phyloP scores from a whole-genome alignment of 1,284 basidiomycete species.

The Cutaneotrichosporon mucoides region DNA sequence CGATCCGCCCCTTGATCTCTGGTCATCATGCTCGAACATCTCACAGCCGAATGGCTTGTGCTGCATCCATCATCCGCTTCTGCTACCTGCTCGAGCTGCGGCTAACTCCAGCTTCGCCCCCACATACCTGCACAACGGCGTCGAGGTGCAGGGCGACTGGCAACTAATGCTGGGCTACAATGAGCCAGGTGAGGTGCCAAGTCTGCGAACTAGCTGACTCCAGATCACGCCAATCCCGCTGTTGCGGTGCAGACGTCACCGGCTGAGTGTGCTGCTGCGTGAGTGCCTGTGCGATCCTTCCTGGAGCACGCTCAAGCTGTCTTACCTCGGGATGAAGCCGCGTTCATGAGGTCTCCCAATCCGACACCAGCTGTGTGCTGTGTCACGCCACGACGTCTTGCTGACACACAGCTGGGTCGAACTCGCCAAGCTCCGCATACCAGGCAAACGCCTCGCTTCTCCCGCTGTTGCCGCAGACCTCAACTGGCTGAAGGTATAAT shows the following conservation, averaged over 20 bases:
- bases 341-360: too few species aligned
- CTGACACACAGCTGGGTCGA: constrained; percentile 29
- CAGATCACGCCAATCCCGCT: constrained; percentile 32
- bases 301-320: too few species aligned
- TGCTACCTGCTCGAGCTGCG: too few species aligned
- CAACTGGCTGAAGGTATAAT: constrained; percentile 34
- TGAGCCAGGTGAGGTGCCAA: constrained; percentile 40
- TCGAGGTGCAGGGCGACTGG: constrained; percentile 29
- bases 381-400: neutral
- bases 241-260: constrained; percentile 27
- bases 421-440: constrained; percentile 27
- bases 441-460: constrained; percentile 31
- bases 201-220: constrained; percentile 10
- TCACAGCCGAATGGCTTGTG: too few species aligned
- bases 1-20: too few species aligned
- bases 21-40: too few species aligned
- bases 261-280: constrained; percentile 30
- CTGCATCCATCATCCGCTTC: too few species aligned
- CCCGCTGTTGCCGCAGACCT: constrained; percentile 36
- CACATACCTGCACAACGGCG: constrained; percentile 30
- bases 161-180: constrained; percentile 40
- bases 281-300: neutral
- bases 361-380: too few species aligned
- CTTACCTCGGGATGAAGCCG: too few species aligned
- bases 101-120: constrained; percentile 34